A percentile compares a stretch with the other conserved stretches of the same genome.
These are phyloP conservation scores for Colletotrichum lupini DNA, from an alignment of 2,329 filamentous ascomycete species.

Conservation along the genomic window DNA sequence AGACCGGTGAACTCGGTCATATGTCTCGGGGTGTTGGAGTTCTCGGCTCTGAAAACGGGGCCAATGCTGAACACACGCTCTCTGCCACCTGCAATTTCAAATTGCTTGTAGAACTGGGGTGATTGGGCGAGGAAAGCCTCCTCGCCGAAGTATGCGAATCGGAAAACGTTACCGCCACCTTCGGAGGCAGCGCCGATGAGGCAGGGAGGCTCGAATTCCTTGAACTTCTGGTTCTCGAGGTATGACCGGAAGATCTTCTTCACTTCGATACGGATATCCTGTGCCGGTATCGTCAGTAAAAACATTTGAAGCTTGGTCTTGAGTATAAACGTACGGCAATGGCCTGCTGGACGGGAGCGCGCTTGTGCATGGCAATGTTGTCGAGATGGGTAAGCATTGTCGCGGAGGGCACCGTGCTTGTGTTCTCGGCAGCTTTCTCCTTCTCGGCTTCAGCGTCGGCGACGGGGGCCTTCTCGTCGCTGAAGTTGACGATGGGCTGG, in stretches of 20 bases:
- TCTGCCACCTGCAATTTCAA: slow-evolving; percentile 82
- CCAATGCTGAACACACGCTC: slow-evolving; percentile 83
- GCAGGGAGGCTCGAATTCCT: slow-evolving; percentile 85
- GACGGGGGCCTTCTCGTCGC: slow-evolving; percentile 62
- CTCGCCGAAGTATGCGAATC: slow-evolving; percentile 88
- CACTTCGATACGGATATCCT: slow-evolving; percentile 55
- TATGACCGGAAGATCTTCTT: slow-evolving; percentile 50
- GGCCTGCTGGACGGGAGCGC: slow-evolving; percentile 90
- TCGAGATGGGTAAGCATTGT: slow-evolving; percentile 87
- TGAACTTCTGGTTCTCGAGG: slow-evolving; percentile 12
- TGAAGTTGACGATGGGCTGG: slow-evolving; percentile 66
- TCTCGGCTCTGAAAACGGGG: slow-evolving; percentile 87
- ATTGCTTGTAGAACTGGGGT: slow-evolving; percentile 90
- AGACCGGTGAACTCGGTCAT: slow-evolving; percentile 92
- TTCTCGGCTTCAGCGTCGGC: slow-evolving; percentile 41
- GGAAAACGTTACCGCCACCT: slow-evolving; percentile 92
- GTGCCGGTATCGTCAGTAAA: not conserved
- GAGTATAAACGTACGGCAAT: slow-evolving; percentile 71
- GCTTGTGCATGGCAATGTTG: slow-evolving; percentile 93
- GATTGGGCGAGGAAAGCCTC: slow-evolving; percentile 84
- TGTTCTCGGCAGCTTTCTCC: slow-evolving; percentile 42
- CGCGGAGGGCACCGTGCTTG: slow-evolving; percentile 54
- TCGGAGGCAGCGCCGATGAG: slow-evolving; percentile 91
- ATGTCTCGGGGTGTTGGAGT: slow-evolving; percentile 85
- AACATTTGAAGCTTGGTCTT: not conserved